These are phyloP conservation scores for Chalciporus sphaerocephalus DNA, from an alignment of 768 basidiomycete species.

Conservation along the genomic window DNA sequence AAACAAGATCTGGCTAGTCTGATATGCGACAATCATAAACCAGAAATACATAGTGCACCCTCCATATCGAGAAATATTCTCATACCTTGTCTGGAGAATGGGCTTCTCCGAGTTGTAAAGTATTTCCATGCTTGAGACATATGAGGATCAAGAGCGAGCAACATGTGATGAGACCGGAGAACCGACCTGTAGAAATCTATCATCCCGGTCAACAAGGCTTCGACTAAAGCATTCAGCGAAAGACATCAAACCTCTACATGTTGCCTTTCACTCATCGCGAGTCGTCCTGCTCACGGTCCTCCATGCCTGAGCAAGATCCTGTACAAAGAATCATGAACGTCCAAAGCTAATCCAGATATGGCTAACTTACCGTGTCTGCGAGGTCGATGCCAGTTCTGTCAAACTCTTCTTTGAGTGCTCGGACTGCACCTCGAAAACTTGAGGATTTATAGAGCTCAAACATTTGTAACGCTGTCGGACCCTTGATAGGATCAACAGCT, in stretches of 20 bases:
- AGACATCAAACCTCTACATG: no score
- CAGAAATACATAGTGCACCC: neutral
- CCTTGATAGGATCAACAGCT: slow-evolving; percentile 49
- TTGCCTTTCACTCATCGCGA: neutral
- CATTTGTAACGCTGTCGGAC: slow-evolving; percentile 50
- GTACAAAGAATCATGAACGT: neutral
- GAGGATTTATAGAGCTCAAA: slow-evolving; percentile 49
- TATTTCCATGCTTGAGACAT: no score
- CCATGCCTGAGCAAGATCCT: slow-evolving; percentile 46
- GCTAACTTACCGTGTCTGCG: slow-evolving; percentile 43
- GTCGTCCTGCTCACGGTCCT: slow-evolving; percentile 20
- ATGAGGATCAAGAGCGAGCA: neutral
- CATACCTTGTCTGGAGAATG: neutral
- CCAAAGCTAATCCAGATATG: neutral
- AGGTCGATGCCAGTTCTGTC: slow-evolving; percentile 60
- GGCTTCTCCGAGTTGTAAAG: neutral
- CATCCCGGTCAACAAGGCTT: neutral
- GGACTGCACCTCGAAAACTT: slow-evolving; percentile 48
- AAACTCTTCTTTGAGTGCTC: slow-evolving; percentile 45
- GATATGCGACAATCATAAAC: no score
- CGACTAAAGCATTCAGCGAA: neutral
- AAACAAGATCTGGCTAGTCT: no score
- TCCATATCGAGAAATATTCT: neutral
- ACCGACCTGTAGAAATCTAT: neutral
- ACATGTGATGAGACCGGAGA: neutral